Evolutionary conservation across 2,329 filamentous ascomycete species (phyloP).

Genomic region (Xylariaceae sp.): DNA sequence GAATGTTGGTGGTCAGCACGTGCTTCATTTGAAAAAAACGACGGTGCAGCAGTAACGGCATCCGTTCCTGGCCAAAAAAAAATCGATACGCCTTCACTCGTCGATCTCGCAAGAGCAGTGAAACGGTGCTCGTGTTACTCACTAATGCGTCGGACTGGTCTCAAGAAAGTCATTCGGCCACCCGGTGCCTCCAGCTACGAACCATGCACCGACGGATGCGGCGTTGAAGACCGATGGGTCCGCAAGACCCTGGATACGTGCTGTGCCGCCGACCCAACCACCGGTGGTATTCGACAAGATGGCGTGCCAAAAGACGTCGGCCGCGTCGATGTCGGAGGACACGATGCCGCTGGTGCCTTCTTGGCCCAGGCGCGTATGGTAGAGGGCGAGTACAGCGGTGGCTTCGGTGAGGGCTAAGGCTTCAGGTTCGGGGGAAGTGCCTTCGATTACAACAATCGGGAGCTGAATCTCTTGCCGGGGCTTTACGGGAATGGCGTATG

Average conservation of each 20-base stretch:
- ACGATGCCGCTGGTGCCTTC: slow-evolving; percentile 1
- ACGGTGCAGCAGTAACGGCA: too few species aligned
- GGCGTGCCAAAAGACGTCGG: slow-evolving; percentile 4
- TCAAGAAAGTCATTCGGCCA: slow-evolving; percentile 5
- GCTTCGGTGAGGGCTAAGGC: slow-evolving; percentile 1
- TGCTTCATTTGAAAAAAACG: too few species aligned
- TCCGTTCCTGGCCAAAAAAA: too few species aligned
- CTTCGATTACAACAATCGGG: slow-evolving; percentile 4
- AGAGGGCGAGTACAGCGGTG: neutral
- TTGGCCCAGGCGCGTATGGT: slow-evolving; percentile 1
- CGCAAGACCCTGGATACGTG: slow-evolving; percentile 2
- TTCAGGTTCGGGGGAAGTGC: neutral
- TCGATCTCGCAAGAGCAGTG: too few species aligned
- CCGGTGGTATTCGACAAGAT: neutral
- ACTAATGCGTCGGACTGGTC: slow-evolving; percentile 3
- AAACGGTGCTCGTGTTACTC: too few species aligned
- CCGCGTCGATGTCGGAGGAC: neutral
- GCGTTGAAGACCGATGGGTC: slow-evolving; percentile 1
- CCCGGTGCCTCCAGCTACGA: slow-evolving; percentile 1
- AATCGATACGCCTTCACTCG: too few species aligned
- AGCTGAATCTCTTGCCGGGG: neutral
- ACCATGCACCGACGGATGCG: slow-evolving; percentile 1
- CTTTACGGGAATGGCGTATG: neutral
- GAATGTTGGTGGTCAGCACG: too few species aligned
- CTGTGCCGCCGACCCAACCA: neutral